Conservation (phyloP, 2,329 filamentous ascomycete species). For the Pochonia chlamydosporia region DNA sequence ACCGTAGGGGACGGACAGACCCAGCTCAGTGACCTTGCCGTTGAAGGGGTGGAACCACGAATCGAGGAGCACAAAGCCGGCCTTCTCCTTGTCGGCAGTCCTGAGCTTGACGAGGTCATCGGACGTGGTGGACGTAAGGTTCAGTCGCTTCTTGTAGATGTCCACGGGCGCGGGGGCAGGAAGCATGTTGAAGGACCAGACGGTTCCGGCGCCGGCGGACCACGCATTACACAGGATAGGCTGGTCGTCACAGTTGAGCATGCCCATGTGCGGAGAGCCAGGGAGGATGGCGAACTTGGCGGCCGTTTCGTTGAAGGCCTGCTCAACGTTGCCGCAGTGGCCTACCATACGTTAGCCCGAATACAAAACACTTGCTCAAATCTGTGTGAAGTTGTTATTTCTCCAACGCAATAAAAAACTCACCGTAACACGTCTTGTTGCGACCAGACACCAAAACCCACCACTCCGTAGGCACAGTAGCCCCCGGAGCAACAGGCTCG, state of each 20-base stretch:
- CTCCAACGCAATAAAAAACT: constrained; percentile 18
- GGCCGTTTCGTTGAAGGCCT: constrained; percentile 61
- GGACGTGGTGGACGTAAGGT: constrained; percentile 61
- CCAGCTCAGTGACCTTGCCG: constrained; percentile 57
- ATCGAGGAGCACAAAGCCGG: constrained; percentile 44
- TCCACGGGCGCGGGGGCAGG: constrained; percentile 58
- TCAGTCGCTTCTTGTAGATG: constrained; percentile 60
- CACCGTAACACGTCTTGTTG: constrained; percentile 72
- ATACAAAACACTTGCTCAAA: not conserved
- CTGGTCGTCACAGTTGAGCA: constrained; percentile 70
- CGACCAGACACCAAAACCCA: constrained; percentile 68
- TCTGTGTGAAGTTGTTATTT: too few relatives aligned
- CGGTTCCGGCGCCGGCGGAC: constrained; percentile 56
- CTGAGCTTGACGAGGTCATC: constrained; percentile 58
- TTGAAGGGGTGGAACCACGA: constrained; percentile 74
- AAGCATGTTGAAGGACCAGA: constrained; percentile 65
- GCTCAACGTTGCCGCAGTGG: constrained; percentile 57
- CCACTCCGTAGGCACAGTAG: constrained; percentile 66
- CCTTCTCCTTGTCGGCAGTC: constrained; percentile 48
- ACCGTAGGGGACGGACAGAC: constrained; percentile 57
- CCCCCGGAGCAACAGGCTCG: constrained; percentile 51
- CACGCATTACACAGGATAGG: constrained; percentile 70
- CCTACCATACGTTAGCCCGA: constrained; percentile 34
- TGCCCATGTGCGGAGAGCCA: constrained; percentile 59
- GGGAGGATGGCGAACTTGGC: constrained; percentile 56